Base-by-base conservation (phyloP, 441 rosid species). In the Pelargonium citronellum region DNA sequence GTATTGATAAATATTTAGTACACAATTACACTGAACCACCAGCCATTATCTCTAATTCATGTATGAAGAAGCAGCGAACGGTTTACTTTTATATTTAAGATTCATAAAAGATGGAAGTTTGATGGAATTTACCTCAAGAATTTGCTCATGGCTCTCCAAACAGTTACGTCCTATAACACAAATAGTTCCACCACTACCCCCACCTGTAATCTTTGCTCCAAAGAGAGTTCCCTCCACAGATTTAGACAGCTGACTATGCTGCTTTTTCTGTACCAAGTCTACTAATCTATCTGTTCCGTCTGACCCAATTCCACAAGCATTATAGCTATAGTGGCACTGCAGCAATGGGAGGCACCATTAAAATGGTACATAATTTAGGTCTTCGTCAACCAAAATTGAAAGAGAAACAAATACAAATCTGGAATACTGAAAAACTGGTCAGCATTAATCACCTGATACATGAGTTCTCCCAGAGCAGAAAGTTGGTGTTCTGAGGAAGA, bases 141-240 rank as follows among this genome's bases (percentile, higher is more conserved):
- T 87, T 77, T 90, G 94, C 30, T 91, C 90, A 82, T 96, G 89
- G 87, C 97, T 95, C 24, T 81, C 70, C 65, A 88, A 81, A 64
- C 85, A 88, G 73, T 95, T 89, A 69, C 90, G 81, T 60, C 94
- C 98, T 53, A 95, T 66, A 20, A 91, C 97, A 63, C 97, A 89
- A 49, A 92, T 91, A 6, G 98, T 91, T 73, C 99, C 98, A 39
- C 98, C 98, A 15, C 96, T 88, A 4, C 98, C 99, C 1, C 99
- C 98, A 0, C 99, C 99, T 0, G 98, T 92, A 67, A 95, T 95
- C 86, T 92, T 95, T 71, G 99, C 98, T 73, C 98, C 99, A 20
- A 81, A 89, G 17, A 89, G 75, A 63, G 90, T 83, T 65, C 91
- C 87, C 4, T 87, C 91, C 51, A 84, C 82, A 34, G 77, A 51